Conservation (phyloP, 176 grass and related monocot genomes). For the Pontederia paniculata region DNA sequence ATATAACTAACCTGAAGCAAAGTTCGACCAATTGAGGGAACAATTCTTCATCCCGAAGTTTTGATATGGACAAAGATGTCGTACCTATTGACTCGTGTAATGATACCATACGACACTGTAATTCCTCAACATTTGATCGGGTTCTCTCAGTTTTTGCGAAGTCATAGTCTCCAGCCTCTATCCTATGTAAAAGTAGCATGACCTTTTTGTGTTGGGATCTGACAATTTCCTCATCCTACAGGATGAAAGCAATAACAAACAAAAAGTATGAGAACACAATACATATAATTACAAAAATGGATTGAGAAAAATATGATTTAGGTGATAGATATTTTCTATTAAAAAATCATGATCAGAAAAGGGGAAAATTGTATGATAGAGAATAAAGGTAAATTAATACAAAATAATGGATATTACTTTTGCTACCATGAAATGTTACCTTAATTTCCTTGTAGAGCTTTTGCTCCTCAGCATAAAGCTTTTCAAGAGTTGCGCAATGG, state of each 20-base stretch:
- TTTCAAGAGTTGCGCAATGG: slow-evolving; percentile 81
- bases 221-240: slow-evolving; percentile 73
- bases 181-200: slow-evolving; percentile 41
- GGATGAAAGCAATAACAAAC: slow-evolving; percentile 6
- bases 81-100: slow-evolving; percentile 1
- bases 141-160: slow-evolving; percentile 58
- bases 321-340: too few relatives aligned
- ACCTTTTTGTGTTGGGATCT: slow-evolving; percentile 60
- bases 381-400: slow-evolving; percentile 3
- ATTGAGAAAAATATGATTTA: too few relatives aligned
- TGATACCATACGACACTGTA: slow-evolving; percentile 4
- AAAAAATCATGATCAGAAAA: too few relatives aligned
- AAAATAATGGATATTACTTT: background rate
- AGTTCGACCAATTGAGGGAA: slow-evolving; percentile 11
- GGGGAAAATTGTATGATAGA: background rate
- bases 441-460: slow-evolving; percentile 96
- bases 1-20: background rate
- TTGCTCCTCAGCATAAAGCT: slow-evolving; percentile 71
- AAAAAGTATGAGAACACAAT: background rate
- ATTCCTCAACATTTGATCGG: slow-evolving; percentile 52
- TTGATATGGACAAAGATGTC: slow-evolving; percentile 13
- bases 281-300: too few relatives aligned
- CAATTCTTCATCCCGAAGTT: slow-evolving; percentile 12
- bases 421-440: slow-evolving; percentile 20
- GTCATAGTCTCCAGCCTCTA: slow-evolving; percentile 76